Conservation (phyloP, 768 basidiomycete genomes). For the Tulasnella sp. region DNA sequence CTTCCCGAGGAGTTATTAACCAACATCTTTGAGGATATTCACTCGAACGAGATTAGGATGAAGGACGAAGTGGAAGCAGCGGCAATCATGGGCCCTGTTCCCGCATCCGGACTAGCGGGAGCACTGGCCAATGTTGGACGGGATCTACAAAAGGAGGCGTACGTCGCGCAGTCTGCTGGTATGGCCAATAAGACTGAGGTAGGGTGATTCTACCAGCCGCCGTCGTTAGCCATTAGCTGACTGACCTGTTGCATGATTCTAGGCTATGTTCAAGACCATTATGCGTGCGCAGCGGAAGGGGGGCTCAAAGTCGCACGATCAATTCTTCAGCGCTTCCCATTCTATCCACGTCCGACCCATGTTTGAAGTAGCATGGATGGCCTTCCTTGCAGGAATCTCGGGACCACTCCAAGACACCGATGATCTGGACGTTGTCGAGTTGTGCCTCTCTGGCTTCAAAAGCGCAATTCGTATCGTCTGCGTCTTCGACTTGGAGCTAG, state of each 20-base stretch:
- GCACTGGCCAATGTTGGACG: conserved; percentile 83
- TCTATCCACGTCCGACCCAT: conserved; percentile 95
- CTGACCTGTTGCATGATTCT: not conserved
- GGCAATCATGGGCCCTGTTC: conserved; percentile 30
- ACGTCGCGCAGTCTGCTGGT: conserved; percentile 86
- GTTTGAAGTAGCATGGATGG: conserved; percentile 99
- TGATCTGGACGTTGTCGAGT: conserved; percentile 80
- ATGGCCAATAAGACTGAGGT: conserved; percentile 98
- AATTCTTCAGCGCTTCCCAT: conserved; percentile 94
- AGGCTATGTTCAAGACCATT: conserved; percentile 89
- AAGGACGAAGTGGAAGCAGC: conserved; percentile 82
- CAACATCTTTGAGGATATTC: conserved; percentile 82
- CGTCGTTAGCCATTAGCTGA: not conserved
- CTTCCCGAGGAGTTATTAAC: conserved; percentile 77
- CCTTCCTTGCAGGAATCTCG: conserved; percentile 90
- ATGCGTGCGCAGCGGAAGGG: conserved; percentile 82
- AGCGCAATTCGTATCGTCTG: conserved; percentile 94
- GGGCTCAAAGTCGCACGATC: conserved; percentile 61
- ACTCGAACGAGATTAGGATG: conserved; percentile 90
- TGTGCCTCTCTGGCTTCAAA: conserved; percentile 93
- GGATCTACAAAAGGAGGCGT: conserved; percentile 92
- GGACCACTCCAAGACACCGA: conserved; percentile 91
- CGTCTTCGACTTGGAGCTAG: conserved; percentile 92
- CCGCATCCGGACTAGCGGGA: conserved; percentile 58
- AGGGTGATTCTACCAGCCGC: conserved; percentile 15